Base-by-base conservation (phyloP, 2,329 filamentous ascomycete genomes). In the Arachnopeziza araneosa region DNA sequence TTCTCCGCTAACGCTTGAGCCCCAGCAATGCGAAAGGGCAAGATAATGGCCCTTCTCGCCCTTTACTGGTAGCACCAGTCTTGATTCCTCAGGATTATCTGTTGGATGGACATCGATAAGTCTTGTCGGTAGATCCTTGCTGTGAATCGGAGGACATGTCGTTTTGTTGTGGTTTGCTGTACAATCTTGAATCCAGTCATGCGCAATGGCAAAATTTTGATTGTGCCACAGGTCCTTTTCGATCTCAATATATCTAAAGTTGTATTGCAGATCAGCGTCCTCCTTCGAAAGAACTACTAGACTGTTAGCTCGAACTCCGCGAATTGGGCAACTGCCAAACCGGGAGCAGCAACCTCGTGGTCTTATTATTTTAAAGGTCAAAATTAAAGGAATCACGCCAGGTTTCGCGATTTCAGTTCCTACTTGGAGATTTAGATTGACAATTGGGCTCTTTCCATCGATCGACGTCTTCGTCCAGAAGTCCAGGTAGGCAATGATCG, bases 21-120 rank as follows among this genome's bases (percentile, higher is more conserved):
- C 53, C 53, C 53, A 54, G 30, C 53, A 54, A 54, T 54, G 53
- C 19, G 53, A 54, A 2, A 54, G 53, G 30, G 53, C 19, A n/a
- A 54, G 30, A 44, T 54, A 54, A 6, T 19, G 53, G 9, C 53
- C 53, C 17, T 54, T 54, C 30, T 54, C 9, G 22, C 53, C 53
- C 22, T 54, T 54, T 9, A 17, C 9, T 7, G 53, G 26, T 19
- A 21, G 26, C 4, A 54, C 26, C 19, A 54, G 26, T 19, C 53
- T 54, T 32, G 53, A 26, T 21, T 54, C 53, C 22, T 32, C 30
- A 9, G 24, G 19, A 12, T 17, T 3, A 17, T 54, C 26, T n/a
- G 2, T 7, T 10, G 53, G 30, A 21, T 23, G 19, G 22, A 54
- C 53, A 32, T 54, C 26, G 19, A 54, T 54, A 17, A 54, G 53